phyloP scores from a whole-genome alignment of 2,329 filamentous ascomycete genomes.

The Sphaerostilbella broomeana region DNA sequence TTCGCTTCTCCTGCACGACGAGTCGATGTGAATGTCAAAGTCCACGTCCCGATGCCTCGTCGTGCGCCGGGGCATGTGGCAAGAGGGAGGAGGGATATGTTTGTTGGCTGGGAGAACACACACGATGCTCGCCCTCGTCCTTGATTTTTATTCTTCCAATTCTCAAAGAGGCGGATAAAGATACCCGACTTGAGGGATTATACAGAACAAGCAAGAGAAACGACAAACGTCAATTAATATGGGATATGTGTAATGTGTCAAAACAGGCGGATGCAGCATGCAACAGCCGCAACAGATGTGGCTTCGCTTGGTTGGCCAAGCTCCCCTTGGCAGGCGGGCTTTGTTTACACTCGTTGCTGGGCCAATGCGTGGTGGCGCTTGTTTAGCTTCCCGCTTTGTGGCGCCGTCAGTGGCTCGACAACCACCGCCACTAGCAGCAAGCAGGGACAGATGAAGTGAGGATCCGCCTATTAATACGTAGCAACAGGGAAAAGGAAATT shows the following conservation, averaged over 20 bases:
- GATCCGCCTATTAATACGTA: too few species aligned
- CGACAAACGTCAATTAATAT: not conserved
- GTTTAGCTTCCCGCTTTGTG: too few species aligned
- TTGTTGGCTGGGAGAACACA: too few species aligned
- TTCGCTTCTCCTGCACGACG: constrained; percentile 38
- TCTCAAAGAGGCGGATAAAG: not conserved
- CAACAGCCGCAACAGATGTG: constrained; percentile 20
- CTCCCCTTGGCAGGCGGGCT: constrained; percentile 16
- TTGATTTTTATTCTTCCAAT: too few species aligned
- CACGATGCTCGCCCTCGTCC: too few species aligned
- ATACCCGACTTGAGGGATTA: not conserved
- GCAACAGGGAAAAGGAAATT: too few species aligned
- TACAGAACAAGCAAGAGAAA: not conserved
- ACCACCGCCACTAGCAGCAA: too few species aligned
- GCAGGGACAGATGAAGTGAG: too few species aligned
- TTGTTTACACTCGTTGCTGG: constrained; percentile 33
- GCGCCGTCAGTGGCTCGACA: too few species aligned
- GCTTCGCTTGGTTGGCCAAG: constrained; percentile 26
- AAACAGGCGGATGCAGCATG: too few species aligned
- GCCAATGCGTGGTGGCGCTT: constrained; percentile 18
- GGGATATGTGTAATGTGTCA: constrained; percentile 1
- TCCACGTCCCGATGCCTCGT: constrained; percentile 27
- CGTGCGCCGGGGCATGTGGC: constrained; percentile 5
- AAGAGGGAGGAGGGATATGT: constrained; percentile 2
- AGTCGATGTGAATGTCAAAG: constrained; percentile 44